A percentile compares a stretch with the other conserved stretches of the same genome.
phyloP scores from a whole-genome alignment of 2,329 filamentous ascomycete genomes.

The Domatiomyces globalis region DNA sequence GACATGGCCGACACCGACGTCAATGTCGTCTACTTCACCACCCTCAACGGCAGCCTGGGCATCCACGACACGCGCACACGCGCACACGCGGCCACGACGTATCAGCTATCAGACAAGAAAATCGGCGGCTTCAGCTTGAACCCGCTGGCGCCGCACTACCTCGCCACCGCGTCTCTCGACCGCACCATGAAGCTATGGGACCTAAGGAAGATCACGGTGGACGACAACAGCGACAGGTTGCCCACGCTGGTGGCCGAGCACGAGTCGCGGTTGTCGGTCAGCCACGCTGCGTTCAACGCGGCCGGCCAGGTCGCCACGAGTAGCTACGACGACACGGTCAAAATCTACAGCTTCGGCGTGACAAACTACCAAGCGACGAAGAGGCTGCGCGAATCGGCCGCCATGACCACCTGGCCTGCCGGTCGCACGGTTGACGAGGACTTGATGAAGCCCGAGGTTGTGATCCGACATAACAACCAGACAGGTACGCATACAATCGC shows the following conservation, averaged over 20 bases:
- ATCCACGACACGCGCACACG: conserved; percentile 61
- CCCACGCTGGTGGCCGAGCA: conserved; percentile 70
- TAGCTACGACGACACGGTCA: conserved; percentile 88
- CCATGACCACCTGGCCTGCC: conserved; percentile 44
- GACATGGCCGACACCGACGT: conserved; percentile 61
- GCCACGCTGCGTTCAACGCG: conserved; percentile 78
- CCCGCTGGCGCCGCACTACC: conserved; percentile 62
- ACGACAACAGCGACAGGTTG: conserved; percentile 24
- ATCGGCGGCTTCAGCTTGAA: conserved; percentile 87
- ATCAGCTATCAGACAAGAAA: conserved; percentile 75
- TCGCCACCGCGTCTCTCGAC: conserved; percentile 82
- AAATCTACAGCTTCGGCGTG: conserved; percentile 65
- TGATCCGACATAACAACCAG: conserved; percentile 82
- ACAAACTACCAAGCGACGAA: conserved; percentile 9
- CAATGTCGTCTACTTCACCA: conserved; percentile 72
- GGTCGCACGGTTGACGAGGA: conserved; percentile 44
- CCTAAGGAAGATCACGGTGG: conserved; percentile 49
- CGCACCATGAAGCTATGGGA: conserved; percentile 89
- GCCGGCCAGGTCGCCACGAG: conserved; percentile 79
- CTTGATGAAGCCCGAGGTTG: conserved; percentile 53
- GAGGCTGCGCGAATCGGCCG: conserved; percentile 22
- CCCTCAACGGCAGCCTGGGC: conserved; percentile 65
- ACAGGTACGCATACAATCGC: too few species aligned
- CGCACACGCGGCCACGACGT: conserved; percentile 44
- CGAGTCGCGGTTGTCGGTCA: conserved; percentile 68